Evolutionary conservation across 2,329 filamentous ascomycete genomes (phyloP).

Genomic region (Pseudocercospora pini-densiflorae): DNA sequence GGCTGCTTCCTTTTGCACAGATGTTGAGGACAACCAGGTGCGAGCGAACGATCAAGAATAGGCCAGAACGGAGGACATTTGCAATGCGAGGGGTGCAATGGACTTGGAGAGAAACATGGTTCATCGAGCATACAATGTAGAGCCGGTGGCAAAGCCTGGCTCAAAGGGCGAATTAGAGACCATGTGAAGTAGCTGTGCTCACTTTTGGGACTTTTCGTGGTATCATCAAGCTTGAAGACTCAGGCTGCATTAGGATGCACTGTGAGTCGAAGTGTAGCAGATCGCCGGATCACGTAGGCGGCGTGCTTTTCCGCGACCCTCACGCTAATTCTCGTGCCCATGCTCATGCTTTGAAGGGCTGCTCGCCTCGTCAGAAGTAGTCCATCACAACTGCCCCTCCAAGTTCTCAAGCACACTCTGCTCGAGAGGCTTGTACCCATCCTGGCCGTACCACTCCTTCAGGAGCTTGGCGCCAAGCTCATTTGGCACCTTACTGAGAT

Average conservation of each 20-base stretch:
- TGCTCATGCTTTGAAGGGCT: not conserved
- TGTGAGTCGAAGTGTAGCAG: not conserved
- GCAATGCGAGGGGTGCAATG: too few relatives aligned
- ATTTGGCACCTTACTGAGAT: slow-evolving; percentile 36
- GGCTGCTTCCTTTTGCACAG: too few relatives aligned
- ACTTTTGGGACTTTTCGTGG: too few relatives aligned
- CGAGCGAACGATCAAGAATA: too few relatives aligned
- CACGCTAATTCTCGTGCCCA: not conserved
- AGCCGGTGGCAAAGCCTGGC: too few relatives aligned
- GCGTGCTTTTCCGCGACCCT: not conserved
- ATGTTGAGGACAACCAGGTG: too few relatives aligned
- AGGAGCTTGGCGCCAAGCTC: slow-evolving; percentile 34
- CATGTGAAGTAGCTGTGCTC: too few relatives aligned
- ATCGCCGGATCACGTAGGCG: not conserved
- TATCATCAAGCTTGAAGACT: too few relatives aligned
- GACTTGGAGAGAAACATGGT: too few relatives aligned
- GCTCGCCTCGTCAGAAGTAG: not conserved
- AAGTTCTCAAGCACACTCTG: slow-evolving; percentile 35
- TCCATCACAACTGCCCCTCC: slow-evolving; percentile 19
- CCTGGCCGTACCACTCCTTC: slow-evolving; percentile 38
- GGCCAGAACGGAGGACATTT: too few relatives aligned
- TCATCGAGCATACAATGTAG: too few relatives aligned
- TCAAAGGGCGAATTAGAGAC: too few relatives aligned
- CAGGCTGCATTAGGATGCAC: not conserved
- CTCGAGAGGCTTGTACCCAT: slow-evolving; percentile 32